phyloP scores from a whole-genome alignment of 805 yeast species.

The Ogataea neopini region DNA sequence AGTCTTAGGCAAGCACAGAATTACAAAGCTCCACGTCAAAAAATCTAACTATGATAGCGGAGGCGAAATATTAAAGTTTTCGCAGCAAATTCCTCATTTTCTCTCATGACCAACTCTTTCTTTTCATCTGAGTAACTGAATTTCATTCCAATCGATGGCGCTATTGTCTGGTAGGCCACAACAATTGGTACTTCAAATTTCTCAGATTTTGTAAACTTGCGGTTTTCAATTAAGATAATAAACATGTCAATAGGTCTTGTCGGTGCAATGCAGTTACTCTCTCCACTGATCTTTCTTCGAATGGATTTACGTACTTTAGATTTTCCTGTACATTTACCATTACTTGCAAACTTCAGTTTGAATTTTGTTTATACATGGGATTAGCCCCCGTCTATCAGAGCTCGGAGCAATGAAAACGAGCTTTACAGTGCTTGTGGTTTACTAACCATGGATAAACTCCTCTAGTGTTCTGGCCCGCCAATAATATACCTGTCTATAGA shows the following conservation, averaged over 20 bases:
- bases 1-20: too few species aligned
- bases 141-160: neutral
- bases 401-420: neutral
- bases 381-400: neutral
- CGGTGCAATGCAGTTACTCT: neutral
- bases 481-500: neutral
- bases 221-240: neutral
- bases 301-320: neutral
- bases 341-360: neutral
- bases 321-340: neutral
- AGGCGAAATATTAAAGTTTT: too few species aligned
- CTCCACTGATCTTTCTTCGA: neutral
- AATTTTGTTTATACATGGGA: neutral
- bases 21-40: too few species aligned
- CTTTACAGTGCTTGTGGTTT: neutral
- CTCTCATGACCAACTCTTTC: too few species aligned
- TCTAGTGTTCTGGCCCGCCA: neutral
- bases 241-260: neutral
- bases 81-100: too few species aligned
- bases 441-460: constrained; percentile 2
- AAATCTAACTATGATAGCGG: too few species aligned
- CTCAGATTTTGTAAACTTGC: neutral
- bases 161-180: neutral
- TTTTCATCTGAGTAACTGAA: constrained; percentile 1
- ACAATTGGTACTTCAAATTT: neutral